Evolutionary conservation across 2,329 filamentous ascomycete species (phyloP).

Genomic region (Emericellopsis cladophorae): DNA sequence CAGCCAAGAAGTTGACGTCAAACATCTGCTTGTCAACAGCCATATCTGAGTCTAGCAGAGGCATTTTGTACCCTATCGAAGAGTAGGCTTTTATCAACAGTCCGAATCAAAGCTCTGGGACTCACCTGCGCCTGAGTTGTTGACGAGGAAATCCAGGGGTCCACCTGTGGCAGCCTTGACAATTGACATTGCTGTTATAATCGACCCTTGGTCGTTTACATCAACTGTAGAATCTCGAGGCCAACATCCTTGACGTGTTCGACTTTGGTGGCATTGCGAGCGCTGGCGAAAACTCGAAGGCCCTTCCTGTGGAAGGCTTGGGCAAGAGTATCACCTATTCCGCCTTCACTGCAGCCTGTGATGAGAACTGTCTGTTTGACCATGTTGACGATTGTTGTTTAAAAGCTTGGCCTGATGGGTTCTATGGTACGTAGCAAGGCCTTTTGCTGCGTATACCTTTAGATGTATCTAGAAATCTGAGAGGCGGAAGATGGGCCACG

Average conservation of each 20-base stretch:
- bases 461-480: no score
- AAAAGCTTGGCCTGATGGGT: no score
- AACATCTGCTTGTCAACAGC: slow-evolving; percentile 5
- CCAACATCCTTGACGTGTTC: slow-evolving; percentile 12
- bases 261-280: slow-evolving; percentile 8
- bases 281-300: slow-evolving; percentile 18
- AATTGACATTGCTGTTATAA: slow-evolving; percentile 9
- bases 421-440: no score
- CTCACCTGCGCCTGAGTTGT: slow-evolving; percentile 7
- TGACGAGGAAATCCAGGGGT: slow-evolving; percentile 10
- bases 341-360: slow-evolving; percentile 12
- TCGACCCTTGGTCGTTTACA: slow-evolving; percentile 12
- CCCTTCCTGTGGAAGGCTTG: slow-evolving; percentile 8
- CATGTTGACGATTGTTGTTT: no score
- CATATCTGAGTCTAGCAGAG: slow-evolving; percentile 10
- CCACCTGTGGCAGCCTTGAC: slow-evolving; percentile 8
- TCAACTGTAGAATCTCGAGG: slow-evolving; percentile 12
- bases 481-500: no score
- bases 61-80: no score
- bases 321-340: slow-evolving; percentile 11
- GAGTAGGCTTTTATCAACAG: no score
- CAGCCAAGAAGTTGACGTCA: background rate
- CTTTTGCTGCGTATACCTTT: no score
- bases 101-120: no score
- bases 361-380: slow-evolving; percentile 8